Evolutionary conservation across 1,284 basidiomycete species (phyloP).

Genomic region (Moniliella sp.): DNA sequence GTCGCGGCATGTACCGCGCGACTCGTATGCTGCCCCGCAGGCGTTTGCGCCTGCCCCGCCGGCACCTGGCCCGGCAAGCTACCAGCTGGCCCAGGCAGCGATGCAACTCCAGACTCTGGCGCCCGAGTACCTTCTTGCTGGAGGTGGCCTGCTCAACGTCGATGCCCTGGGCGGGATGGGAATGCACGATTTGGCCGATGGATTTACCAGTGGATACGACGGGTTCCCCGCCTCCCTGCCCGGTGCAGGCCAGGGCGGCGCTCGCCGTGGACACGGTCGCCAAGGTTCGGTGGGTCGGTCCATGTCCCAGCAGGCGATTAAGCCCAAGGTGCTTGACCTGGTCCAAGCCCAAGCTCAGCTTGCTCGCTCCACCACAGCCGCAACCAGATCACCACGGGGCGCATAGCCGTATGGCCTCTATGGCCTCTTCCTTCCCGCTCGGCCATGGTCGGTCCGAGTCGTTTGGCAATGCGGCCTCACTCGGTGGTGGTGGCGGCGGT

Average conservation of each 20-base stretch:
- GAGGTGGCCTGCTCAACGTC: slow-evolving; percentile 23
- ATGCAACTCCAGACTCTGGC: slow-evolving; percentile 24
- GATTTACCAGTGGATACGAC: slow-evolving; percentile 17
- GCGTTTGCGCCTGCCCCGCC: background rate
- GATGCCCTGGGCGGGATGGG: slow-evolving; percentile 11
- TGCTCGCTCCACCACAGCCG: slow-evolving; percentile 85
- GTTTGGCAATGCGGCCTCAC: slow-evolving; percentile 2
- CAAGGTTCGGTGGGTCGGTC: slow-evolving; percentile 8
- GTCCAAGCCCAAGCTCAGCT: slow-evolving; percentile 58
- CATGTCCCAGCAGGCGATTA: no score
- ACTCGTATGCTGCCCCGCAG: background rate
- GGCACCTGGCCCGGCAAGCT: background rate
- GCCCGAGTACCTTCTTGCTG: slow-evolving; percentile 29
- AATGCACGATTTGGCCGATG: slow-evolving; percentile 20
- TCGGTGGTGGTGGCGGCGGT: slow-evolving; percentile 44
- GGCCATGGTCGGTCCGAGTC: slow-evolving; percentile 86
- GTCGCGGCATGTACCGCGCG: background rate
- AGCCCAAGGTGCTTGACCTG: slow-evolving; percentile 28
- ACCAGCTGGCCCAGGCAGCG: slow-evolving; percentile 11
- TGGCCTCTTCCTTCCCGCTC: no score
- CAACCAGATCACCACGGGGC: slow-evolving; percentile 46
- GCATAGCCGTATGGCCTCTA: slow-evolving; percentile 87
- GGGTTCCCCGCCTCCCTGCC: no score
- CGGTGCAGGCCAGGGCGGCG: slow-evolving; percentile 9
- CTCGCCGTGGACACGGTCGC: slow-evolving; percentile 8